phyloP scores from a whole-genome alignment of 108 stramenopile species.

The Mediolabrus comicus region DNA sequence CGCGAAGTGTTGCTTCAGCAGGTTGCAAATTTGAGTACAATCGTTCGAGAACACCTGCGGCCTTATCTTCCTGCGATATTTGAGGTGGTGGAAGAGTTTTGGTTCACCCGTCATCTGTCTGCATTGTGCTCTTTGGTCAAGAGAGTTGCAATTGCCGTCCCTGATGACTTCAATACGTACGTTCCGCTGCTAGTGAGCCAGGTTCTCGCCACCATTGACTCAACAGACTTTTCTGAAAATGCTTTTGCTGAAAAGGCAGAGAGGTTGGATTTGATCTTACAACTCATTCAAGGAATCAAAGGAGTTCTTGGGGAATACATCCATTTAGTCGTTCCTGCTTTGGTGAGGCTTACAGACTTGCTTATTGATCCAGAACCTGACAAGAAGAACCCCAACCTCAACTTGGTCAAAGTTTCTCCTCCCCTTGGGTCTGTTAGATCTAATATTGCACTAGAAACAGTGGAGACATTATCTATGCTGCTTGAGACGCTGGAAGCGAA shows the following conservation, averaged over 20 bases:
- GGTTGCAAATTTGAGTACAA: conserved; percentile 80
- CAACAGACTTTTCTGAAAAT: conserved; percentile 54
- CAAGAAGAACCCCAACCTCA: conserved; percentile 1
- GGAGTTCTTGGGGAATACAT: conserved; percentile 74
- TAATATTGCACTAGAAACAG: conserved; percentile 55
- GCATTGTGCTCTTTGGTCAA: conserved; percentile 83
- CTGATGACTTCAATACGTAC: conserved; percentile 82
- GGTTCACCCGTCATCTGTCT: conserved; percentile 85
- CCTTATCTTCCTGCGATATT: conserved; percentile 91
- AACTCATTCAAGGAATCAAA: conserved; percentile 61
- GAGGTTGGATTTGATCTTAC: conserved; percentile 66
- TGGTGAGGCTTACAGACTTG: conserved; percentile 76
- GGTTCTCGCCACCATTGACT: conserved; percentile 67
- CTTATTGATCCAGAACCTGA: conserved; percentile 45
- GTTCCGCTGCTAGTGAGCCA: conserved; percentile 72
- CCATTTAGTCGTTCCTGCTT: conserved; percentile 82
- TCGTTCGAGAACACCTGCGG: conserved; percentile 84
- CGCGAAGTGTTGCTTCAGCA: conserved; percentile 91
- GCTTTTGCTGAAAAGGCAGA: conserved; percentile 29
- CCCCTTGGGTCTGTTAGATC: conserved; percentile 9
- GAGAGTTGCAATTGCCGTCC: conserved; percentile 78
- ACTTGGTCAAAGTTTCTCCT: conserved; percentile 8
- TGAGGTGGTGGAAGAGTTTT: conserved; percentile 85
- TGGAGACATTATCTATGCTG: conserved; percentile 62
- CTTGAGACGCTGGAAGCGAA: conserved; percentile 44